A percentile compares a stretch with the other conserved stretches of the same genome.
Evolutionary conservation across 306 rosid species (phyloP).

Genomic region (Sicyos edulis): DNA sequence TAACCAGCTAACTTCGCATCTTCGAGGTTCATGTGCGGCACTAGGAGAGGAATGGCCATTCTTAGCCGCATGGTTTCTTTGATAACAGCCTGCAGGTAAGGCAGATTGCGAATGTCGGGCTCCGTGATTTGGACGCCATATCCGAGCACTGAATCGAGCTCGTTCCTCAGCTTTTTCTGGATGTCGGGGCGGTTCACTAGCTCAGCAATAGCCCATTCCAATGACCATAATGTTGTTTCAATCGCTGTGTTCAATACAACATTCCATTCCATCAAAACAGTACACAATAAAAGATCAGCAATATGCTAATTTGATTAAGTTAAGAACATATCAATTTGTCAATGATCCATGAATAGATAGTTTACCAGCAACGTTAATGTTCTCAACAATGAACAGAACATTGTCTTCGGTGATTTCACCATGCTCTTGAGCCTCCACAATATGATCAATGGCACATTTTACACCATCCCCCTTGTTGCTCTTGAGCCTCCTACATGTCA

Average conservation of each 20-base stretch:
- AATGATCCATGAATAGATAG: neutral
- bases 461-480: constrained; percentile 33
- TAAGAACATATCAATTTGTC: neutral
- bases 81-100: constrained; percentile 79
- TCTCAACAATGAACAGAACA: constrained; percentile 89
- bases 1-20: constrained; percentile 61
- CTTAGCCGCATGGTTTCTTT: constrained; percentile 66
- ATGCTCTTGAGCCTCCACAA: constrained; percentile 66
- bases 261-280: neutral
- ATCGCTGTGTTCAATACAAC: constrained; percentile 44
- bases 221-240: constrained; percentile 81
- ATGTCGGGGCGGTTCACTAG: constrained; percentile 72
- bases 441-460: constrained; percentile 80
- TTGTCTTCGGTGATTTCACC: constrained; percentile 88
- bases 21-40: constrained; percentile 84
- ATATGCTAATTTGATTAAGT: neutral
- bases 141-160: constrained; percentile 55
- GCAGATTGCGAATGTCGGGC: constrained; percentile 56
- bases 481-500: constrained; percentile 42
- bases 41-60: constrained; percentile 82
- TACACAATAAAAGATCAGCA: neutral
- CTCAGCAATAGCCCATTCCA: constrained; percentile 87
- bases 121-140: constrained; percentile 55
- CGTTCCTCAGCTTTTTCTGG: constrained; percentile 50
- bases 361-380: constrained; percentile 87